phyloP scores from a whole-genome alignment of 2,329 filamentous ascomycete genomes.

The Albifimbria verrucaria region DNA sequence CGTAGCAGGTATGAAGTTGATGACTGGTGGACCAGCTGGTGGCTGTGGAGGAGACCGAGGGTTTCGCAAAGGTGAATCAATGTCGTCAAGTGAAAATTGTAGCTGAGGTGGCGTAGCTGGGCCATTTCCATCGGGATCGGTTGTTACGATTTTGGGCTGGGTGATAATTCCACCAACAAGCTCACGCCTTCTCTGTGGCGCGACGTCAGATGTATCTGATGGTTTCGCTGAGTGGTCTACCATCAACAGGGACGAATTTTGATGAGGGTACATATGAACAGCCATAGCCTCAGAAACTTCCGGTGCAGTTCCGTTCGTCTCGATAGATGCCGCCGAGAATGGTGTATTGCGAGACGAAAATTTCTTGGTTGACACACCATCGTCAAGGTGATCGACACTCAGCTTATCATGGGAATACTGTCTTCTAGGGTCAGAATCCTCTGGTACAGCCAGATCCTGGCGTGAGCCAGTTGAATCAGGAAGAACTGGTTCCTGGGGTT shows the following conservation, averaged over 20 bases:
- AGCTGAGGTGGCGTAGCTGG: conserved; percentile 53
- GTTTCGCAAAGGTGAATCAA: conserved; percentile 61
- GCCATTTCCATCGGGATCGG: conserved; percentile 32
- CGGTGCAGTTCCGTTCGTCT: conserved; percentile 58
- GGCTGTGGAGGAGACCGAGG: conserved; percentile 57
- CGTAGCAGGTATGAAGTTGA: conserved; percentile 62
- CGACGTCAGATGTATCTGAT: conserved; percentile 40
- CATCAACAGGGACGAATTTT: conserved; percentile 61
- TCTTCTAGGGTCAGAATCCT: background rate
- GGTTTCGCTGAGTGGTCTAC: conserved; percentile 53
- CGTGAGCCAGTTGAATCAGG: background rate
- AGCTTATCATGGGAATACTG: conserved; percentile 21
- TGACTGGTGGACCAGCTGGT: conserved; percentile 35
- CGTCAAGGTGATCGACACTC: conserved; percentile 49
- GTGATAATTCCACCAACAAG: conserved; percentile 13
- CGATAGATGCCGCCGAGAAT: conserved; percentile 59
- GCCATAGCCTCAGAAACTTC: conserved; percentile 62
- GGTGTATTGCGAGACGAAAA: conserved; percentile 57
- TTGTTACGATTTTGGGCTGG: conserved; percentile 35
- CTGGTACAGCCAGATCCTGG: background rate
- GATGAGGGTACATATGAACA: conserved; percentile 60
- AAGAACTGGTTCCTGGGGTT: background rate
- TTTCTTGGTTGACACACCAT: conserved; percentile 50
- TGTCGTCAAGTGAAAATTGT: conserved; percentile 45
- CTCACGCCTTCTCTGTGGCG: conserved; percentile 14